Percentiles rank a stretch among this genome's conserved stretches.
Conservation (phyloP, 805 yeast genomes). For the Debaryomyces maramus region DNA sequence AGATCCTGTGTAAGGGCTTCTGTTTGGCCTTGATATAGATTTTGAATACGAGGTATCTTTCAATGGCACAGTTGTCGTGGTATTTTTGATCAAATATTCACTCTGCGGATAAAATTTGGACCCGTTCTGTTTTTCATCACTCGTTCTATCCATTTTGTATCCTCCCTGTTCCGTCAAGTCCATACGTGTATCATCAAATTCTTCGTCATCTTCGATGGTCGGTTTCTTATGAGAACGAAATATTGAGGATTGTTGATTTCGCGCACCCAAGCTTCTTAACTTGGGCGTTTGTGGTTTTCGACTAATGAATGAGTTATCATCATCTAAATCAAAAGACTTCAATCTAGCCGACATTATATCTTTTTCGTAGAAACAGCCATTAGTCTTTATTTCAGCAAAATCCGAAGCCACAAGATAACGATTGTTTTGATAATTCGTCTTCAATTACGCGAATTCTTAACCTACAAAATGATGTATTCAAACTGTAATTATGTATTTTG, state of each 20-base stretch:
- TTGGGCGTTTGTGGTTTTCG: neutral
- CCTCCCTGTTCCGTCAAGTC: no score
- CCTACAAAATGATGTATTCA: neutral
- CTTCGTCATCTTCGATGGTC: constrained; percentile 17
- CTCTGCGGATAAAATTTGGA: neutral
- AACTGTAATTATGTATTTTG: neutral
- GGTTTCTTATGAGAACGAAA: neutral
- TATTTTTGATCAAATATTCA: constrained; percentile 5
- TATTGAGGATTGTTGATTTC: neutral
- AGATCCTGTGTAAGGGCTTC: constrained; percentile 1
- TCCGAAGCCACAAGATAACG: neutral
- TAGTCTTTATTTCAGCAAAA: neutral
- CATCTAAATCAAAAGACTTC: constrained; percentile 6
- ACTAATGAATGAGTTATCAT: neutral
- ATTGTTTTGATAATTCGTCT: neutral
- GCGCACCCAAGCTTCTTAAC: constrained; percentile 1
- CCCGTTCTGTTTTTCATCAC: neutral
- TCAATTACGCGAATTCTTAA: neutral
- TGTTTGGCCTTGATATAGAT: neutral
- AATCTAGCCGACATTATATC: constrained; percentile 6
- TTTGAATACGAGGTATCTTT: constrained; percentile 7
- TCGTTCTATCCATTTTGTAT: no score
- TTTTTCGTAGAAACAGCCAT: neutral
- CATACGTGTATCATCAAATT: constrained; percentile 30
- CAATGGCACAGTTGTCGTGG: constrained; percentile 13